Conservation (phyloP, 495 filamentous ascomycete species). For the Annulohypoxylon moriforme region DNA sequence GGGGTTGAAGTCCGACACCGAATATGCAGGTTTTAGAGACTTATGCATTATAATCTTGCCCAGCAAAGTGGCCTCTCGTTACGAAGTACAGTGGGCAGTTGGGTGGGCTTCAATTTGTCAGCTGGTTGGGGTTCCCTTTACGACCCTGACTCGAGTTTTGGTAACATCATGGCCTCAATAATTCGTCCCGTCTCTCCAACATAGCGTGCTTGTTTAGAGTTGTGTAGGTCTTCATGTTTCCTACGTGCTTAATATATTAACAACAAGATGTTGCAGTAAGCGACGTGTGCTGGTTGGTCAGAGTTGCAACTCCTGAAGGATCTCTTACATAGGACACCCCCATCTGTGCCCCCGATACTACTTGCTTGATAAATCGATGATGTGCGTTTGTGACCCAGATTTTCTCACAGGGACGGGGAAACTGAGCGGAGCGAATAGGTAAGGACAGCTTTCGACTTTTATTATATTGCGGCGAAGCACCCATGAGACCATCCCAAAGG, state of each 20-base stretch:
- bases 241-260: conserved; percentile 20
- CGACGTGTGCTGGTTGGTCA: conserved; percentile 27
- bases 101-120: conserved; percentile 4
- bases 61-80: no score
- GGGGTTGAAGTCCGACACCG: background rate
- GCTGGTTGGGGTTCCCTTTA: background rate
- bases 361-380: conserved; percentile 43
- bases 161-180: background rate
- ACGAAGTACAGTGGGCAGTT: background rate
- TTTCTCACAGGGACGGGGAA: conserved; percentile 18
- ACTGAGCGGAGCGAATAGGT: conserved; percentile 16
- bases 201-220: conserved; percentile 2
- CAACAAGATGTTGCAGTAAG: conserved; percentile 20
- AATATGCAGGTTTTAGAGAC: background rate
- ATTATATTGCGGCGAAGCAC: background rate
- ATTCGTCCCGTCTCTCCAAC: background rate
- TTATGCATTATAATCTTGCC: background rate
- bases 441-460: background rate
- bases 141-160: background rate
- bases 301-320: conserved; percentile 41
- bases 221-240: background rate
- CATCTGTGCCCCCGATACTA: conserved; percentile 39
- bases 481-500: conserved; percentile 1
- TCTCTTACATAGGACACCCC: conserved; percentile 34
- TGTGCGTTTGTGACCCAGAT: conserved; percentile 34